Conservation (phyloP, 805 yeast genomes). For the Wickerhamiella siamensis region DNA sequence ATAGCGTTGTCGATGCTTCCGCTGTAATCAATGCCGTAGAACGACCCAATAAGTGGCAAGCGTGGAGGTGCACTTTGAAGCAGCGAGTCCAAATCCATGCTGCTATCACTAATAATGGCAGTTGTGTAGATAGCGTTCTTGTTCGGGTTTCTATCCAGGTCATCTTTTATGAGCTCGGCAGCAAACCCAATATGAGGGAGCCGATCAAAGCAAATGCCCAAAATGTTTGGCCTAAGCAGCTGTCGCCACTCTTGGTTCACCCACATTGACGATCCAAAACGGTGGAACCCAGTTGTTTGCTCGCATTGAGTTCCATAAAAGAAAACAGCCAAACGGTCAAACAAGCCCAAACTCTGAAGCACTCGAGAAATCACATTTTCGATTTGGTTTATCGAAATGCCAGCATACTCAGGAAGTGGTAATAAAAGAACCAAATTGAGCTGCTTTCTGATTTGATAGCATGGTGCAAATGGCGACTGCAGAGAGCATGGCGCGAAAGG, state of each 20-base stretch:
- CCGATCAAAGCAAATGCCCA: too few relatives aligned
- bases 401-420: neutral
- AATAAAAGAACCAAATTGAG: neutral
- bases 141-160: too few relatives aligned
- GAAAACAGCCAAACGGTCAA: neutral
- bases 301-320: neutral
- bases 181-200: too few relatives aligned
- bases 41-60: neutral
- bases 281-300: neutral
- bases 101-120: too few relatives aligned
- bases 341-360: neutral
- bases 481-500: too few relatives aligned
- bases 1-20: neutral
- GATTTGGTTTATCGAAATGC: neutral
- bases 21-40: neutral
- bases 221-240: too few relatives aligned
- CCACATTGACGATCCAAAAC: neutral
- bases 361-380: neutral
- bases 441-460: neutral
- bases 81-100: too few relatives aligned
- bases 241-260: neutral
- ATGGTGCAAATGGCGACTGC: neutral
- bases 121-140: too few relatives aligned
- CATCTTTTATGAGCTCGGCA: too few relatives aligned
- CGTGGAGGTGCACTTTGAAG: too few relatives aligned